Evolutionary conservation across 140 eudicot genomes (phyloP).

Genomic region (Bidens hawaiensis): DNA sequence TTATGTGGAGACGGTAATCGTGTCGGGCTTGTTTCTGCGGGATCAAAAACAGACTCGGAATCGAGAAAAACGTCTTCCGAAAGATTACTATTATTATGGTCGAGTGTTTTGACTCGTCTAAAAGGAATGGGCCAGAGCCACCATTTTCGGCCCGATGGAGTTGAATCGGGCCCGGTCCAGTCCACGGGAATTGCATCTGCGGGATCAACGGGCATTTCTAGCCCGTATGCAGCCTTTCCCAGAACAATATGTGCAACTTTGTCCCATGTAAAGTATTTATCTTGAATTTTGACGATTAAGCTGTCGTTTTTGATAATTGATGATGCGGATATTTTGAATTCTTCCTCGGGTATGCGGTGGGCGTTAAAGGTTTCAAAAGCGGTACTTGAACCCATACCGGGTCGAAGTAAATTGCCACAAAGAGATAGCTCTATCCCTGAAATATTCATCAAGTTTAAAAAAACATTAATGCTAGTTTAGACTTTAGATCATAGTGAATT

Average conservation of each 20-base stretch:
- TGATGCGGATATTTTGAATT: conserved; percentile 49
- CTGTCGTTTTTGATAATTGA: conserved; percentile 73
- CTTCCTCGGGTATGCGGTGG: conserved; percentile 63
- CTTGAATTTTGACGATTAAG: conserved; percentile 57
- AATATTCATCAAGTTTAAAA: neutral
- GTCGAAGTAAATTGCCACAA: conserved; percentile 63
- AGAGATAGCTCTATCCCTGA: conserved; percentile 80
- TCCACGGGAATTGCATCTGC: conserved; percentile 58
- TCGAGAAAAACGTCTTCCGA: conserved; percentile 84
- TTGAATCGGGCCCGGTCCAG: conserved; percentile 31
- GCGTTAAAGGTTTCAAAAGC: conserved; percentile 64
- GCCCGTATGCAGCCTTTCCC: conserved; percentile 74
- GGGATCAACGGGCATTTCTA: conserved; percentile 47
- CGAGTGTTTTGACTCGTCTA: conserved; percentile 64
- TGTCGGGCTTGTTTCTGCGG: conserved; percentile 22
- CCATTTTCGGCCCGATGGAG: conserved; percentile 87
- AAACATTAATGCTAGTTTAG: neutral
- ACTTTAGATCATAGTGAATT: too few relatives aligned
- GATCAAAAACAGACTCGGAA: conserved; percentile 50
- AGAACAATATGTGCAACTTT: conserved; percentile 79
- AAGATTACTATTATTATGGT: conserved; percentile 46
- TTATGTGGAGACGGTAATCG: conserved; percentile 52
- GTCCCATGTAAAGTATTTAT: conserved; percentile 78
- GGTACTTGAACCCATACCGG: conserved; percentile 75
- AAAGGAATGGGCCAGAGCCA: conserved; percentile 92